These are phyloP conservation scores for Phyllostachys edulis DNA, from an alignment of 176 grass and related monocot genomes.

Conservation along the genomic window DNA sequence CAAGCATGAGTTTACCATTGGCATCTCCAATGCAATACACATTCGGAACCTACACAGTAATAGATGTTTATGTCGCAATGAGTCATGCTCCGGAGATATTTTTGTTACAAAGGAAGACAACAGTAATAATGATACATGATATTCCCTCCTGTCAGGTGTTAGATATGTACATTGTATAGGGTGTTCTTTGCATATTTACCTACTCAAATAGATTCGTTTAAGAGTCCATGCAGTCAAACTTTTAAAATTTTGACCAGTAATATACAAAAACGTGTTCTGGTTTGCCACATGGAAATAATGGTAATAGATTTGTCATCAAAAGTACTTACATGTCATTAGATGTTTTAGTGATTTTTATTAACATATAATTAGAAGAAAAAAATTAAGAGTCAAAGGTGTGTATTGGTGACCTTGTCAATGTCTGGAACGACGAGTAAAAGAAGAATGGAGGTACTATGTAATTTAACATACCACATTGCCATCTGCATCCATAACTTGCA, in stretches of 20 bases:
- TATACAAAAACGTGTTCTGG: not conserved
- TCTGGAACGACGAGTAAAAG: not conserved
- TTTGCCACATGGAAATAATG: not conserved
- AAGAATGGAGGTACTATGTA: not conserved
- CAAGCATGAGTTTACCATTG: slow-evolving; percentile 74
- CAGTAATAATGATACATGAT: not conserved
- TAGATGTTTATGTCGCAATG: not conserved
- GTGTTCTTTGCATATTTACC: no score
- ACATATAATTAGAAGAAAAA: not conserved
- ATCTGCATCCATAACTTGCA: slow-evolving; percentile 57
- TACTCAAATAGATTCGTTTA: not conserved
- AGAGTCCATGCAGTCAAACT: not conserved
- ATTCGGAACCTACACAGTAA: slow-evolving; percentile 46
- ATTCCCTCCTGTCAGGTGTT: not conserved
- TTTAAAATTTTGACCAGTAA: not conserved
- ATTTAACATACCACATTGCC: slow-evolving; percentile 50
- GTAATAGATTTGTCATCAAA: not conserved
- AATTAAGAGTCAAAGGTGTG: not conserved
- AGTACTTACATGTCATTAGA: not conserved
- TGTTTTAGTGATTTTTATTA: not conserved
- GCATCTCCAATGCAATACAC: slow-evolving; percentile 77
- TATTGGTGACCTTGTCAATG: no score
- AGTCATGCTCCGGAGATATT: not conserved
- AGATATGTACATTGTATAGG: no score
- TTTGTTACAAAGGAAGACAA: not conserved